Conservation (phyloP, 2,329 filamentous ascomycete species). For the Remersonia thermophila region DNA sequence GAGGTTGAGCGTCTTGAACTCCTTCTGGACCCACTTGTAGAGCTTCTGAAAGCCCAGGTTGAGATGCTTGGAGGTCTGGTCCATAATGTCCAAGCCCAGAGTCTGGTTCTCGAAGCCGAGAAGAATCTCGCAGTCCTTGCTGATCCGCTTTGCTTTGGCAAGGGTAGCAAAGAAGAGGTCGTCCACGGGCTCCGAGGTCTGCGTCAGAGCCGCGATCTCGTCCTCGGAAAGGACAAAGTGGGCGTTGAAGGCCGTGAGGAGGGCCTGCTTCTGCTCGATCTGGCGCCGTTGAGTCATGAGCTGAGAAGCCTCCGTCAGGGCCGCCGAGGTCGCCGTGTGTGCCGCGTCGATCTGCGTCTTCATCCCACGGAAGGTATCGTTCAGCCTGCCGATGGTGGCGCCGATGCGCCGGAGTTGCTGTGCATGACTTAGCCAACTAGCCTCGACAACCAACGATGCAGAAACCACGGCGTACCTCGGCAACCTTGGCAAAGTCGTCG, state of each 20-base stretch:
- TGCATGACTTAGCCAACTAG: slow-evolving; percentile 4
- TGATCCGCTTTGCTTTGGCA: slow-evolving; percentile 70
- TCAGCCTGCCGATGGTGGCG: slow-evolving; percentile 62
- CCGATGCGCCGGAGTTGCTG: slow-evolving; percentile 83
- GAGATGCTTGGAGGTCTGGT: slow-evolving; percentile 74
- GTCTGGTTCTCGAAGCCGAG: slow-evolving; percentile 84
- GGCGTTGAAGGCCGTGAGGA: slow-evolving; percentile 63
- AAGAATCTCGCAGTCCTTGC: slow-evolving; percentile 76
- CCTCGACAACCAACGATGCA: neutral
- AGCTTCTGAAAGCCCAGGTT: slow-evolving; percentile 90
- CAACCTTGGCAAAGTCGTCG: slow-evolving; percentile 75
- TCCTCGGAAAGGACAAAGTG: slow-evolving; percentile 80
- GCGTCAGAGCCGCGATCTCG: slow-evolving; percentile 63
- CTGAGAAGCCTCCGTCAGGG: slow-evolving; percentile 63
- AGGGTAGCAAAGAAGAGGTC: slow-evolving; percentile 73
- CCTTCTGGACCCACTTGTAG: slow-evolving; percentile 86
- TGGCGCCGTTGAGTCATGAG: slow-evolving; percentile 62
- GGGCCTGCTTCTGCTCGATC: slow-evolving; percentile 65
- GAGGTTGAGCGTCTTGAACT: slow-evolving; percentile 83
- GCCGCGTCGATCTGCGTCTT: slow-evolving; percentile 64
- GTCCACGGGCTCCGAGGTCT: slow-evolving; percentile 69
- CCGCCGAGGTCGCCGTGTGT: slow-evolving; percentile 58
- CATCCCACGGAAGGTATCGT: slow-evolving; percentile 70
- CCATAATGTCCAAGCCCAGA: slow-evolving; percentile 80
- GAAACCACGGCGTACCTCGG: slow-evolving; percentile 46